A percentile compares a stretch with the other conserved stretches of the same genome.
These are phyloP conservation scores for Tetrapisispora fleetii DNA, from an alignment of 805 yeast genomes.

Conservation along the genomic window DNA sequence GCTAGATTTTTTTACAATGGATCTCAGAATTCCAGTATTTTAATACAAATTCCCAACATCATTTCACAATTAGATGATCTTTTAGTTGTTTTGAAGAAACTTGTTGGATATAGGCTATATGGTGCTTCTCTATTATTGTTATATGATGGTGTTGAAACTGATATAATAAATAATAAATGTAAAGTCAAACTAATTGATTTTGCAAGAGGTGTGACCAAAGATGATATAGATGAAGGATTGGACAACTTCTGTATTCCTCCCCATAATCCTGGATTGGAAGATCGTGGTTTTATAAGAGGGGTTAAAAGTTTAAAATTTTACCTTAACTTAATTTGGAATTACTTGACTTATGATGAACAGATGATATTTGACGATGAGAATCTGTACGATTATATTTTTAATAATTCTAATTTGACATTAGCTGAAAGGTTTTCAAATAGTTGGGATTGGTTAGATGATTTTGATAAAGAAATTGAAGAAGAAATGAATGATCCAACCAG, in stretches of 20 bases:
- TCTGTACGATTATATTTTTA: conserved; percentile 12
- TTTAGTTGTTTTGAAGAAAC: conserved; percentile 39
- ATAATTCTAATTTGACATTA: conserved; percentile 14
- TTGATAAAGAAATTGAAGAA: conserved; percentile 28
- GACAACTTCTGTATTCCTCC: conserved; percentile 59
- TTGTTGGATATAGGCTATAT: conserved; percentile 76
- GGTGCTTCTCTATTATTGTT: conserved; percentile 83
- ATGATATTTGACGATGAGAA: conserved; percentile 17
- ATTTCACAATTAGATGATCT: conserved; percentile 52
- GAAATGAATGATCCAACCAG: conserved; percentile 25
- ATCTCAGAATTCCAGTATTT: conserved; percentile 41
- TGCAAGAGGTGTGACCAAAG: conserved; percentile 81
- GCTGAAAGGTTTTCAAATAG: conserved; percentile 13
- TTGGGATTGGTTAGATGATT: conserved; percentile 34
- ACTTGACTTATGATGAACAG: conserved; percentile 38
- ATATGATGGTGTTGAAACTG: conserved; percentile 56
- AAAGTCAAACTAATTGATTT: conserved; percentile 82
- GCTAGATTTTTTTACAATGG: conserved; percentile 80
- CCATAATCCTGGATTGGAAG: conserved; percentile 47
- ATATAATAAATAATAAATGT: conserved; percentile 18
- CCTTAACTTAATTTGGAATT: conserved; percentile 48
- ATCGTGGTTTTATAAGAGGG: conserved; percentile 80
- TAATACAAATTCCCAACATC: conserved; percentile 57
- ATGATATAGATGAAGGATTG: conserved; percentile 34
- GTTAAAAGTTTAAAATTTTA: conserved; percentile 60